Evolutionary conservation across 1,284 basidiomycete species (phyloP).

Genomic region (Ganoderma meredithae): DNA sequence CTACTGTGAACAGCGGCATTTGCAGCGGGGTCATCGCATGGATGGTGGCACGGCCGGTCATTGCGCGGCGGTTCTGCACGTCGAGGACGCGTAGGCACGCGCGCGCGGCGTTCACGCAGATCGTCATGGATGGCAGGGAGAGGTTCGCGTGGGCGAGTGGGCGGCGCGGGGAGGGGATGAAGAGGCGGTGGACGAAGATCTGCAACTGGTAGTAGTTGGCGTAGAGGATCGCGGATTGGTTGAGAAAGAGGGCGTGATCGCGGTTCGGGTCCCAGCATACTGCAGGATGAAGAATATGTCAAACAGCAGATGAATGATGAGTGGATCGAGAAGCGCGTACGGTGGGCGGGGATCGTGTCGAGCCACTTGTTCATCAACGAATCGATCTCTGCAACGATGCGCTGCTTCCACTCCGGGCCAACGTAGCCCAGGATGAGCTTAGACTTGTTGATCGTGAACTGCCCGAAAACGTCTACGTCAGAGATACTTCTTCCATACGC

Average conservation of each 20-base stretch:
- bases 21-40: constrained; percentile 35
- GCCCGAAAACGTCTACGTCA: background rate
- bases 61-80: constrained; percentile 50
- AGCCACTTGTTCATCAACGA: constrained; percentile 70
- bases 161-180: constrained; percentile 70
- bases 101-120: constrained; percentile 87
- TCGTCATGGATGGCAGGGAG: constrained; percentile 77
- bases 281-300: background rate
- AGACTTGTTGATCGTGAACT: constrained; percentile 68
- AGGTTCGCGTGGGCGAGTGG: constrained; percentile 63
- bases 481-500: too few relatives aligned
- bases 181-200: constrained; percentile 83
- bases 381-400: constrained; percentile 63
- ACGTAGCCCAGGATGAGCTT: constrained; percentile 53
- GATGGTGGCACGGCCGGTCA: background rate
- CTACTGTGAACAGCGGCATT: constrained; percentile 61
- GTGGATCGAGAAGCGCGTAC: constrained; percentile 33
- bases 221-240: constrained; percentile 76
- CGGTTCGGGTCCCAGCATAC: constrained; percentile 66
- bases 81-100: constrained; percentile 79
- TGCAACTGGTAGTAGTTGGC: constrained; percentile 75
- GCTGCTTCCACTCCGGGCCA: constrained; percentile 58
- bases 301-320: background rate
- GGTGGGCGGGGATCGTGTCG: constrained; percentile 61
- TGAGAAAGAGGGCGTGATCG: constrained; percentile 63